phyloP scores from a whole-genome alignment of 495 filamentous ascomycete genomes.

The Penicillium pulvis region DNA sequence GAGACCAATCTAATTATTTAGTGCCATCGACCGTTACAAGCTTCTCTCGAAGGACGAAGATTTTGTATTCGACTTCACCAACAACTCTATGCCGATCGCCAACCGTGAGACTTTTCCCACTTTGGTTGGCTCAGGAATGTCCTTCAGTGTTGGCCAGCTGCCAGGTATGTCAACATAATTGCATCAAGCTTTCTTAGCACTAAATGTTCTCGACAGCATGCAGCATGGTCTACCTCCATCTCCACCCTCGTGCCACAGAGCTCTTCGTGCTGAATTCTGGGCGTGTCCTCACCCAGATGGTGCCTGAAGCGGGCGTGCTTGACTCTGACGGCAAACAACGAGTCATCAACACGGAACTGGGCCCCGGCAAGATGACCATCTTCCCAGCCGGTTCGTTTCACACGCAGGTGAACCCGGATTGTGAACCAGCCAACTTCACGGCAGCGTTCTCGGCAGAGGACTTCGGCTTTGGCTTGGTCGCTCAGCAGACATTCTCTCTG shows the following conservation, averaged over 20 bases:
- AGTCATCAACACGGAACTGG: constrained; percentile 31
- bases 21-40: constrained; percentile 37
- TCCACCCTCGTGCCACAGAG: constrained; percentile 45
- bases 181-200: neutral
- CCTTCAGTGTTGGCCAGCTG: constrained; percentile 29
- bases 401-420: constrained; percentile 53
- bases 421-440: constrained; percentile 30
- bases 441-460: constrained; percentile 30
- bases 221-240: constrained; percentile 50
- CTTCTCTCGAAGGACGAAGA: constrained; percentile 38
- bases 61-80: constrained; percentile 49
- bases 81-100: constrained; percentile 16
- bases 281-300: constrained; percentile 44
- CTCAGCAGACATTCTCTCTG: constrained; percentile 20
- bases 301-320: constrained; percentile 36
- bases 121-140: constrained; percentile 18
- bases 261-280: constrained; percentile 43
- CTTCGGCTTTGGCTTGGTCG: constrained; percentile 25
- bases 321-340: constrained; percentile 28
- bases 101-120: constrained; percentile 26
- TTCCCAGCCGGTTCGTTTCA: constrained; percentile 51
- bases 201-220: constrained; percentile 33
- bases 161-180: constrained; percentile 33
- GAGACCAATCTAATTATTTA: constrained; percentile 7
- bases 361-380: constrained; percentile 48